phyloP scores from a whole-genome alignment of 2,329 filamentous ascomycete species.

The Phialocephala subalpina region DNA sequence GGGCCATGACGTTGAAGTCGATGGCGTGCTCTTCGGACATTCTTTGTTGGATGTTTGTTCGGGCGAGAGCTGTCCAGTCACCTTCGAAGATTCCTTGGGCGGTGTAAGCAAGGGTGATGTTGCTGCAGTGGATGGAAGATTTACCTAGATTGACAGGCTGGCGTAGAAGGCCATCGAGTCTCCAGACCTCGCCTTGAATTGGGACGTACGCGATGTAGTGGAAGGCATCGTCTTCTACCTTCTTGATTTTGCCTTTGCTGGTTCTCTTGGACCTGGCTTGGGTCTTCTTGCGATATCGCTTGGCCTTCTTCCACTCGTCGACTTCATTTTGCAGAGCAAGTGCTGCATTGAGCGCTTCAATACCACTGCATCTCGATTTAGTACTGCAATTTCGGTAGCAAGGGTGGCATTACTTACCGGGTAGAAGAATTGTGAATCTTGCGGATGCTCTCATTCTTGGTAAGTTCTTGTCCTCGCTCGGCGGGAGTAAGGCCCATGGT shows the following conservation, averaged over 20 bases:
- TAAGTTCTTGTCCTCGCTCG: conserved; percentile 78
- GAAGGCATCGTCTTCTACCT: conserved; percentile 64
- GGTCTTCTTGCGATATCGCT: conserved; percentile 45
- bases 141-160: conserved; percentile 72
- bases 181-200: conserved; percentile 78
- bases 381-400: not conserved
- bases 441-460: conserved; percentile 79
- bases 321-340: conserved; percentile 66
- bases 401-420: conserved; percentile 53
- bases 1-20: conserved; percentile 79
- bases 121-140: not conserved
- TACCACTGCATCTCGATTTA: conserved; percentile 57
- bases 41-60: conserved; percentile 68
- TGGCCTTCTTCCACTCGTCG: conserved; percentile 35
- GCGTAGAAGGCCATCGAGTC: conserved; percentile 83
- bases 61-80: conserved; percentile 74
- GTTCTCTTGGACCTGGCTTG: conserved; percentile 35
- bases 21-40: conserved; percentile 73
- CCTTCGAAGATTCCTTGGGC: conserved; percentile 36
- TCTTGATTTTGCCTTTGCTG: conserved; percentile 45
- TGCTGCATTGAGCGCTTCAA: conserved; percentile 79
- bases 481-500: conserved; percentile 75
- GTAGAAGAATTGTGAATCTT: conserved; percentile 89
- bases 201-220: conserved; percentile 94
- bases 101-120: conserved; percentile 19